Conservation (phyloP, 1,284 basidiomycete species). For the Fomitopsis pinicola region DNA sequence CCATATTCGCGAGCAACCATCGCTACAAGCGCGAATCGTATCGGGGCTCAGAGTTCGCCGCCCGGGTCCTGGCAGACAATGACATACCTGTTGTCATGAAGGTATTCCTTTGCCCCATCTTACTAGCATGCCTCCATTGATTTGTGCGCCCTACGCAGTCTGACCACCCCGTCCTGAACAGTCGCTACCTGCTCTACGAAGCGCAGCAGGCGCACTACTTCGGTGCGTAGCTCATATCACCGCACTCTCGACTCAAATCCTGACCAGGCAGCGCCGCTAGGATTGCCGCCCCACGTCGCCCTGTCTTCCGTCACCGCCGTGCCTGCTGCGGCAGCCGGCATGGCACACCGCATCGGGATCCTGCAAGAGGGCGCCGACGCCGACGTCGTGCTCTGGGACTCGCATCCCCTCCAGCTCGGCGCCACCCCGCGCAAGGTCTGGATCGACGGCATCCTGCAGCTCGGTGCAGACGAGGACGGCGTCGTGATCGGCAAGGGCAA, state of each 20-base stretch:
- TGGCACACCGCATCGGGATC: constrained; percentile 79
- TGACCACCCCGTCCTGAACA: constrained; percentile 70
- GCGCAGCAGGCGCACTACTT: constrained; percentile 87
- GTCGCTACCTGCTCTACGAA: constrained; percentile 77
- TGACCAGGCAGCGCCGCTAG: constrained; percentile 4
- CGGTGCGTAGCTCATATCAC: constrained; percentile 22
- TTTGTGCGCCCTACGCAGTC: constrained; percentile 37
- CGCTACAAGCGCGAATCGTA: constrained; percentile 85
- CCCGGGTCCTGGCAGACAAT: constrained; percentile 75
- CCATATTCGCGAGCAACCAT: constrained; percentile 64
- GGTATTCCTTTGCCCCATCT: constrained; percentile 29
- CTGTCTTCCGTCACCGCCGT: constrained; percentile 75
- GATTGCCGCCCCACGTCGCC: constrained; percentile 54
- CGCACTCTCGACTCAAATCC: not conserved
- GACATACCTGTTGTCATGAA: constrained; percentile 69
- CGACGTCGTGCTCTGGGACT: constrained; percentile 74
- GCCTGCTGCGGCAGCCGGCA: constrained; percentile 73
- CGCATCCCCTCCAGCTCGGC: constrained; percentile 78
- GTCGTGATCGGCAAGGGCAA: constrained; percentile 27
- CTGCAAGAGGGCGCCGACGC: constrained; percentile 55
- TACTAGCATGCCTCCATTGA: not conserved
- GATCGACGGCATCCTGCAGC: constrained; percentile 68
- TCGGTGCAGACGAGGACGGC: constrained; percentile 43
- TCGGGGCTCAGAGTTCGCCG: constrained; percentile 80
- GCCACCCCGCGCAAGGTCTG: constrained; percentile 74